A percentile compares a stretch with the other conserved stretches of the same genome.
phyloP scores from a whole-genome alignment of 495 filamentous ascomycete species.

The Lasiosphaeriaceae sp. region DNA sequence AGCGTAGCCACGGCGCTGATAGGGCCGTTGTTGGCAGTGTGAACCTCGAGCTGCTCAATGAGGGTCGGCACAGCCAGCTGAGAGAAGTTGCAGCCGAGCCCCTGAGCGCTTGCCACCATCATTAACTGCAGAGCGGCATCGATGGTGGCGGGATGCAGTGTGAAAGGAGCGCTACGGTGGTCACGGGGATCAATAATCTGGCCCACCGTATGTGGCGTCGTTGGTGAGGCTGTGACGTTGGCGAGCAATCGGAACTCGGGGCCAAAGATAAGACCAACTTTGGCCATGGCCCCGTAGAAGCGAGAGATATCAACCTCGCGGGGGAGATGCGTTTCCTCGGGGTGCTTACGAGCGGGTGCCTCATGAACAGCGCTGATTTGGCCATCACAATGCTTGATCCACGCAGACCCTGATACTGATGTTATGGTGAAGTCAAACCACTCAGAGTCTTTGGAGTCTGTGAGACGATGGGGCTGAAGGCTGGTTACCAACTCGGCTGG shows the following conservation, averaged over 20 bases:
- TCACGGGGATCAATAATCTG: slow-evolving; percentile 17
- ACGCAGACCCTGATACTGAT: slow-evolving; percentile 31
- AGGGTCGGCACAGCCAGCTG: slow-evolving; percentile 29
- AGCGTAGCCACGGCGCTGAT: slow-evolving; percentile 19
- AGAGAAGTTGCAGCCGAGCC: slow-evolving; percentile 24
- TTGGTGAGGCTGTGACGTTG: slow-evolving; percentile 26
- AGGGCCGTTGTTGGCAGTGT: background rate
- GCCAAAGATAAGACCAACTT: slow-evolving; percentile 22
- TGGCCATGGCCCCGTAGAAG: slow-evolving; percentile 19
- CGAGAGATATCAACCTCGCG: slow-evolving; percentile 12
- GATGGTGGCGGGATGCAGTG: slow-evolving; percentile 41
- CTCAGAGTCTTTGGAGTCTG: slow-evolving; percentile 29
- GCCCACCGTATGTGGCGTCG: background rate
- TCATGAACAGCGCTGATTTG: background rate
- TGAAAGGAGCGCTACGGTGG: slow-evolving; percentile 5
- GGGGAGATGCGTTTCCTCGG: background rate
- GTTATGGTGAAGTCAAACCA: slow-evolving; percentile 46
- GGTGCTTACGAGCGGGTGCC: background rate
- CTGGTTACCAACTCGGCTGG: slow-evolving; percentile 39
- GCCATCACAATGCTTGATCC: slow-evolving; percentile 43
- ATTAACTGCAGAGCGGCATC: slow-evolving; percentile 35
- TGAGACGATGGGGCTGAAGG: slow-evolving; percentile 31
- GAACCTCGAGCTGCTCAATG: slow-evolving; percentile 37
- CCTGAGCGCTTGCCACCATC: slow-evolving; percentile 25
- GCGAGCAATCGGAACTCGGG: slow-evolving; percentile 29